Percentiles rank a stretch among this genome's conserved stretches.
phyloP scores from a whole-genome alignment of 805 yeast species.

The Blastobotrys attinorum region DNA sequence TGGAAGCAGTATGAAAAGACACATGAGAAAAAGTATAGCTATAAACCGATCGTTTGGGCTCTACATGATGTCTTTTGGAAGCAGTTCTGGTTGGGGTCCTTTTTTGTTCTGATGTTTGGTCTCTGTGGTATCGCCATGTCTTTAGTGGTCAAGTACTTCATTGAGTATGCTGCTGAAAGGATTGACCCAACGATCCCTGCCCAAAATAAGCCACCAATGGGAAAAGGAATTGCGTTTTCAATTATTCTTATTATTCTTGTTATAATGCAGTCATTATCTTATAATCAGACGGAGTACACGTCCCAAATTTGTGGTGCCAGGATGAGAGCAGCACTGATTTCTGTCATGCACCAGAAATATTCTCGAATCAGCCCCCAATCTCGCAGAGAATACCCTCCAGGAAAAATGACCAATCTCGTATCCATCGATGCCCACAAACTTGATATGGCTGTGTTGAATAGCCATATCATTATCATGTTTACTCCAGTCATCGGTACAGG shows the following conservation, averaged over 20 bases:
- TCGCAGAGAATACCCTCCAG: slow-evolving; percentile 47
- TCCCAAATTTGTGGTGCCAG: slow-evolving; percentile 56
- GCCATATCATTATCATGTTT: slow-evolving; percentile 51
- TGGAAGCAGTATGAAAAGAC: slow-evolving; percentile 15
- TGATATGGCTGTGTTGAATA: slow-evolving; percentile 59
- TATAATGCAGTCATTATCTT: slow-evolving; percentile 37
- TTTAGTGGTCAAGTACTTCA: slow-evolving; percentile 57
- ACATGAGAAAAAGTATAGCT: slow-evolving; percentile 31
- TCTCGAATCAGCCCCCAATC: slow-evolving; percentile 47
- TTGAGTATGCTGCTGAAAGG: slow-evolving; percentile 53
- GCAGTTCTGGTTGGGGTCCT: slow-evolving; percentile 27
- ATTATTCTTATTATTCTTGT: slow-evolving; percentile 58
- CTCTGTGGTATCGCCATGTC: slow-evolving; percentile 41
- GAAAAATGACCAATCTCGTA: slow-evolving; percentile 58
- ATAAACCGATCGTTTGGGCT: slow-evolving; percentile 21
- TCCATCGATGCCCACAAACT: slow-evolving; percentile 68
- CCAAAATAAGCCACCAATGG: slow-evolving; percentile 31
- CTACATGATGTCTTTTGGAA: slow-evolving; percentile 27
- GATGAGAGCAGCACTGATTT: slow-evolving; percentile 62
- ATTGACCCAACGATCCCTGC: slow-evolving; percentile 31
- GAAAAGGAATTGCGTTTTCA: slow-evolving; percentile 65
- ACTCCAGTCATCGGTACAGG: slow-evolving; percentile 28
- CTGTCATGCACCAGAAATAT: slow-evolving; percentile 59
- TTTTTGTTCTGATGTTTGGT: slow-evolving; percentile 24
- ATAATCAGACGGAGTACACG: slow-evolving; percentile 56